Conservation (phyloP, 2,329 filamentous ascomycete species). For the Microdochium paspali region DNA sequence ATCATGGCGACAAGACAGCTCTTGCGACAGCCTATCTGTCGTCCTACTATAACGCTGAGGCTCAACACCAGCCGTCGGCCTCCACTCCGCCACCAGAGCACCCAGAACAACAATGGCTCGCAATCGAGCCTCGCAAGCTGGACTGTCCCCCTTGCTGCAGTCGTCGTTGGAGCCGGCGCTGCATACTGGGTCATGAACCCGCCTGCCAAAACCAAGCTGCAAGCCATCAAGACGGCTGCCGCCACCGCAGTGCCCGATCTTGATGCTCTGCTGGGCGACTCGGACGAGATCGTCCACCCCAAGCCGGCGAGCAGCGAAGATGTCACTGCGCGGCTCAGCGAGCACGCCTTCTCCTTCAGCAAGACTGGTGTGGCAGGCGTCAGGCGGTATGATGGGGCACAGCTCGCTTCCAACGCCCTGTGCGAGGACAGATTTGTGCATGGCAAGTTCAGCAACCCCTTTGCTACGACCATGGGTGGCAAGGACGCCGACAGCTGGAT, state of each 20-base stretch:
- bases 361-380: slow-evolving; percentile 8
- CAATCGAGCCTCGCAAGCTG: neutral
- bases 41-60: neutral
- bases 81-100: neutral
- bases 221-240: slow-evolving; percentile 1
- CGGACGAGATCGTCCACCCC: slow-evolving; percentile 12
- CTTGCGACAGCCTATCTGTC: neutral
- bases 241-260: slow-evolving; percentile 12
- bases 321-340: slow-evolving; percentile 17
- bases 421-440: slow-evolving; percentile 23
- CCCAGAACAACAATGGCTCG: neutral
- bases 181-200: neutral
- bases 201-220: neutral
- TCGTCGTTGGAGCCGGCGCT: neutral
- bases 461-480: slow-evolving; percentile 5
- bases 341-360: slow-evolving; percentile 12
- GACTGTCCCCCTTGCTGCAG: neutral
- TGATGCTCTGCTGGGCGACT: slow-evolving; percentile 12
- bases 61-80: neutral
- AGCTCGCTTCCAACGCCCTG: slow-evolving; percentile 20
- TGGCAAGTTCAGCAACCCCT: slow-evolving; percentile 17
- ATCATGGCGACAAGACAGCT: neutral
- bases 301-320: slow-evolving; percentile 13
- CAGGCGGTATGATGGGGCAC: slow-evolving; percentile 19
- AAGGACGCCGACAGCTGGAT: slow-evolving; percentile 14